Conservation (phyloP, 139 green algal genomes). For the Cymbomonas tetramitiformis region DNA sequence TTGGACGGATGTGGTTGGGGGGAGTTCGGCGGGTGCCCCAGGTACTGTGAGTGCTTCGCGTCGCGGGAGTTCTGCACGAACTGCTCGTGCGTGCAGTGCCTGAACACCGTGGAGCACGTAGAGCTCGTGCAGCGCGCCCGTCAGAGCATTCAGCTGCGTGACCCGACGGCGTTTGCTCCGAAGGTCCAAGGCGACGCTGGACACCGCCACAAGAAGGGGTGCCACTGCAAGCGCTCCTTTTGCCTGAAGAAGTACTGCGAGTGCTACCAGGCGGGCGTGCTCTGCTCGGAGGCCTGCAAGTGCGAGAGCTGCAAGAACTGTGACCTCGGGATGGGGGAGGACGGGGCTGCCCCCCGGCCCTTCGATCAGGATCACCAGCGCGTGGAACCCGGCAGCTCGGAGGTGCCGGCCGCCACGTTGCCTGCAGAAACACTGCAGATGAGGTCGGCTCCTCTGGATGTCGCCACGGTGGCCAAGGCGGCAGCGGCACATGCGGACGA, state of each 20-base stretch:
- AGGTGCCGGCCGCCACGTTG: too few species aligned
- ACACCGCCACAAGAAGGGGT: conserved; percentile 53
- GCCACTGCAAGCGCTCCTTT: conserved; percentile 63
- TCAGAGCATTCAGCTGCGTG: conserved; percentile 34
- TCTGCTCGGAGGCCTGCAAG: conserved; percentile 71
- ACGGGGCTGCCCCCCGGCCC: too few species aligned
- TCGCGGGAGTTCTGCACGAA: conserved; percentile 42
- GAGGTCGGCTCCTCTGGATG: too few species aligned
- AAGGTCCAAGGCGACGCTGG: conserved; percentile 26
- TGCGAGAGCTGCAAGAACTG: conserved; percentile 61
- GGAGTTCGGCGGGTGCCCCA: too few species aligned
- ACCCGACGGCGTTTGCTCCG: conserved; percentile 39
- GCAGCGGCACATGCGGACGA: too few species aligned
- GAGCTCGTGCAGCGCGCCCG: conserved; percentile 27
- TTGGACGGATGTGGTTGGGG: too few species aligned
- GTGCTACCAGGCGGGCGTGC: conserved; percentile 83
- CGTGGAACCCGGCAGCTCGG: too few species aligned
- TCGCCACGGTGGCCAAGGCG: too few species aligned
- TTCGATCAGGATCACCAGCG: too few species aligned
- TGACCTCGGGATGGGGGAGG: too few species aligned
- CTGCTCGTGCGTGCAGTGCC: conserved; percentile 52
- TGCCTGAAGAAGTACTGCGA: conserved; percentile 98
- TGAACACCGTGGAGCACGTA: conserved; percentile 41
- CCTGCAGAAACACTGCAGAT: too few species aligned
- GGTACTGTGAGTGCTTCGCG: conserved; percentile 51